phyloP scores from a whole-genome alignment of 2,329 filamentous ascomycete species.

The Didymella sp. region DNA sequence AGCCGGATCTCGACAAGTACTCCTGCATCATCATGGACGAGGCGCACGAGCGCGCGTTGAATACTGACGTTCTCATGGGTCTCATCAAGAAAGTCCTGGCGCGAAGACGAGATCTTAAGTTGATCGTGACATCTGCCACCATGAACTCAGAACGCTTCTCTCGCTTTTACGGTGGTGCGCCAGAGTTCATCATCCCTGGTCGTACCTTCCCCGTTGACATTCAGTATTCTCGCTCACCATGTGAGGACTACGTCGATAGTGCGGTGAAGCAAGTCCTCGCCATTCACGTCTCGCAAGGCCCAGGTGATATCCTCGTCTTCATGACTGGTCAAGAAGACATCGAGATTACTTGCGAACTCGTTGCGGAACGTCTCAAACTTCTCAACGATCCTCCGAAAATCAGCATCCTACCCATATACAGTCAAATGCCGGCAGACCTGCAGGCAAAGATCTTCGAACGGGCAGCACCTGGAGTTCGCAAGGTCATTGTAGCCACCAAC shows the following conservation, averaged over 20 bases:
- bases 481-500: conserved; percentile 98
- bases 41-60: conserved; percentile 93
- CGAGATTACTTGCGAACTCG: conserved; percentile 91
- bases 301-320: conserved; percentile 95
- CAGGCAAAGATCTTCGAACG: conserved; percentile 98
- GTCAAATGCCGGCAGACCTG: conserved; percentile 97
- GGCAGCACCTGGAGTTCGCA: conserved; percentile 86
- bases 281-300: conserved; percentile 93
- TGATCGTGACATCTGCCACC: conserved; percentile 97
- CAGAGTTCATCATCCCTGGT: conserved; percentile 95
- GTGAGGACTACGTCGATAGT: conserved; percentile 97
- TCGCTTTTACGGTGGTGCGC: conserved; percentile 93
- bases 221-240: conserved; percentile 91
- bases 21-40: conserved; percentile 99
- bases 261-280: conserved; percentile 94
- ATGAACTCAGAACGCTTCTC: conserved; percentile 98
- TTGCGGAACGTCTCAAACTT: conserved; percentile 84
- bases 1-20: conserved; percentile 92
- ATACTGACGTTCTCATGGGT: conserved; percentile 97
- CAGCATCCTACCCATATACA: conserved; percentile 96
- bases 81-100: conserved; percentile 96
- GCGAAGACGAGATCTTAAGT: conserved; percentile 85
- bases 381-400: conserved; percentile 95
- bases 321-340: conserved; percentile 99
- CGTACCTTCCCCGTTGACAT: conserved; percentile 97